These are phyloP conservation scores for Vaccinium vitisidaea DNA, from an alignment of 148 eudicot species.

Conservation along the genomic window DNA sequence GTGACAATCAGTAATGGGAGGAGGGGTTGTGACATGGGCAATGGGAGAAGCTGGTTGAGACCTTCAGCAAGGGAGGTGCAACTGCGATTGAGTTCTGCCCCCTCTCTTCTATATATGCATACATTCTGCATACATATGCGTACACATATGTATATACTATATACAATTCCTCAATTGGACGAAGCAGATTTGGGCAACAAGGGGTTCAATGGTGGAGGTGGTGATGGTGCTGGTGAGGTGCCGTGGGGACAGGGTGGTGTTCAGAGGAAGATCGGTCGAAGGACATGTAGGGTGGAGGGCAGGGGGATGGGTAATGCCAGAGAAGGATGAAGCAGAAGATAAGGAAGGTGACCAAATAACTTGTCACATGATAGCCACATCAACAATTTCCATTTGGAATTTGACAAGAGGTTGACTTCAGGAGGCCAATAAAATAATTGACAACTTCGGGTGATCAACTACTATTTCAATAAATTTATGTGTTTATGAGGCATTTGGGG, in stretches of 20 bases:
- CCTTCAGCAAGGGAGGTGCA: neutral
- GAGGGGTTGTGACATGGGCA: neutral
- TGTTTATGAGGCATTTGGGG: neutral
- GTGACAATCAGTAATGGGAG: neutral
- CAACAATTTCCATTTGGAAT: neutral
- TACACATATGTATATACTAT: neutral
- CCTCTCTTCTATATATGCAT: neutral
- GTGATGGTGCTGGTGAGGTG: neutral
- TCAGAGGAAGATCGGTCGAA: neutral
- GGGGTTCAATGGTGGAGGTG: neutral
- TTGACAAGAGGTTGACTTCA: neutral
- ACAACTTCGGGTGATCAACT: neutral
- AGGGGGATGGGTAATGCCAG: neutral
- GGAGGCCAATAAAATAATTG: neutral
- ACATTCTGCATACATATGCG: neutral
- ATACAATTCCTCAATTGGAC: neutral
- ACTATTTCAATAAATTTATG: neutral
- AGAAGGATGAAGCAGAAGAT: neutral
- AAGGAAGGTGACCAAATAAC: neutral
- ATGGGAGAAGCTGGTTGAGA: neutral
- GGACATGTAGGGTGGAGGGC: neutral
- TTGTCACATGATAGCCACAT: neutral
- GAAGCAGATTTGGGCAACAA: neutral
- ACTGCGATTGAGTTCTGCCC: neutral
- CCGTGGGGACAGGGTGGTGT: neutral